phyloP scores from a whole-genome alignment of 2,329 filamentous ascomycete species.

The Cladosporium sp. region DNA sequence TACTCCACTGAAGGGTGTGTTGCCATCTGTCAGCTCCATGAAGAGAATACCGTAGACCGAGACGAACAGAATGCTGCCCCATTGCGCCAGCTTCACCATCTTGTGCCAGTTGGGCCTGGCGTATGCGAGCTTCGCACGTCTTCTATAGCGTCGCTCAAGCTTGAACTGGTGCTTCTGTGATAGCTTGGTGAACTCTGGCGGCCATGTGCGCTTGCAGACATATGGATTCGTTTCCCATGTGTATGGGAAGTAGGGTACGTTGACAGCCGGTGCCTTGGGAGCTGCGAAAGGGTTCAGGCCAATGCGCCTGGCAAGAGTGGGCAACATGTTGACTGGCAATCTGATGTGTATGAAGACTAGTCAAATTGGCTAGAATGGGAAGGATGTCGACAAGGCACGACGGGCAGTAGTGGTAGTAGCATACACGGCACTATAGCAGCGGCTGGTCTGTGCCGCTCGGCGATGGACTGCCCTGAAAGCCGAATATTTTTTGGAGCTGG shows the following conservation, averaged over 20 bases:
- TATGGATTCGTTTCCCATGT: slow-evolving; percentile 53
- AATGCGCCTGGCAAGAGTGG: slow-evolving; percentile 1
- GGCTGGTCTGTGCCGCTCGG: slow-evolving; percentile 1
- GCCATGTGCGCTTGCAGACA: slow-evolving; percentile 69
- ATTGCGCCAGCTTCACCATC: slow-evolving; percentile 61
- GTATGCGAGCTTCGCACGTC: slow-evolving; percentile 60
- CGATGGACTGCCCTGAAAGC: not conserved
- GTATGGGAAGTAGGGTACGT: slow-evolving; percentile 24
- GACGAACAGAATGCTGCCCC: slow-evolving; percentile 54
- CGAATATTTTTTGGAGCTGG: slow-evolving; percentile 9
- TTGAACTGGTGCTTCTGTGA: slow-evolving; percentile 69
- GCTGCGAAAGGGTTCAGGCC: slow-evolving; percentile 10
- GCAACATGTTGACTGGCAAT: slow-evolving; percentile 5
- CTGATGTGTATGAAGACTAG: not conserved
- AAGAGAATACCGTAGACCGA: slow-evolving; percentile 57
- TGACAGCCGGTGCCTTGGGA: slow-evolving; percentile 8
- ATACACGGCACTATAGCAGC: not conserved
- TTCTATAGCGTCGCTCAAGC: slow-evolving; percentile 74
- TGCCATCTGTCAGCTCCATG: slow-evolving; percentile 44
- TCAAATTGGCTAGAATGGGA: slow-evolving; percentile 2
- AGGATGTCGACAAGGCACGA: slow-evolving; percentile 2
- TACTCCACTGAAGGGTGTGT: slow-evolving; percentile 8
- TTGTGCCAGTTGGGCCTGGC: slow-evolving; percentile 63
- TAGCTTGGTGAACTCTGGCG: slow-evolving; percentile 69
- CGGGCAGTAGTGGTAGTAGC: not conserved